Evolutionary conservation across 768 basidiomycete species (phyloP), one percentile per base, ranked within the genome.

Genomic region (Lentinula edodes): DNA sequence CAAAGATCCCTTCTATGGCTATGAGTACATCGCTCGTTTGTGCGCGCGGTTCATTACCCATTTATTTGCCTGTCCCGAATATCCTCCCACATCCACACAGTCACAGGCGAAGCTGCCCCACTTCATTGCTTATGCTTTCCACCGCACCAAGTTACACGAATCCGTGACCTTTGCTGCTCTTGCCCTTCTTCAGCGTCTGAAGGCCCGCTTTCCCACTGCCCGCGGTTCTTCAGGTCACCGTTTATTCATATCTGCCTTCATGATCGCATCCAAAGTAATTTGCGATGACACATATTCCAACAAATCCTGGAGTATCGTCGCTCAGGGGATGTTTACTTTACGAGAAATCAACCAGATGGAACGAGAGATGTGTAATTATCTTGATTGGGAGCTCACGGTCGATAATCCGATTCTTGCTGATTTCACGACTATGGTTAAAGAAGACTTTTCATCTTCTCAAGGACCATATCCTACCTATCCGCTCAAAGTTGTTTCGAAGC

Each of bases 291-390:
- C 92, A 0, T 95, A 95, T 71, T 92, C 90, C 15, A 95, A 95
- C 82, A 93, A 93, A 70, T 91, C 89, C 0, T 95, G 93, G 93
- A 84, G 85, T 5, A 89, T 95, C 50, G 93, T 95, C 43, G 93
- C 90, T 0, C 91, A 95, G 72, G 87, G 85, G 34, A 88, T 93
- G 84, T 95, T 95, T 67, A 81, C 79, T 3, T 76, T 95, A 6
- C 82, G 90, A 51, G 94, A 95, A 80, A 89, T 97, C 69, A 97
- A 97, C 73, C 93, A 95, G 79, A 95, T 95, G 93, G 94, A 95
- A 77, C 78, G 93, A 23, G 93, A 95, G 74, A 94, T 97, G 88
- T 93, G 82, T 68, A 79, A 84, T 15, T 98, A 98, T 69, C 78
- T 99, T 48, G 95, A 96, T 71, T 98, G 94, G 95, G 89, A 91